phyloP scores from a whole-genome alignment of 2,329 filamentous ascomycete species.

The Fusarium palustre region DNA sequence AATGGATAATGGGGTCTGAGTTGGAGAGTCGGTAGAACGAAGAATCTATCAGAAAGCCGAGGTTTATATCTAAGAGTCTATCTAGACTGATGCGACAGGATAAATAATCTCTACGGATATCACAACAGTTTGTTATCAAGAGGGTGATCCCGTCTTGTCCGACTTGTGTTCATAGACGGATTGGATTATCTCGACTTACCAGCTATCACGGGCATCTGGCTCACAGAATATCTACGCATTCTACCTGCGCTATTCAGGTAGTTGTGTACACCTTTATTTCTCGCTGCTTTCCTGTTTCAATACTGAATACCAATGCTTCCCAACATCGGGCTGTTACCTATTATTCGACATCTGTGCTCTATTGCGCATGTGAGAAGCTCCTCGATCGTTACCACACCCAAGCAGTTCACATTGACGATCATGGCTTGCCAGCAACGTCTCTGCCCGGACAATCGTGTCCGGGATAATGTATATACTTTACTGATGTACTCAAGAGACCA shows the following conservation, averaged over 20 bases:
- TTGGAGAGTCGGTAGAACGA: not conserved
- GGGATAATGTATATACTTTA: not conserved
- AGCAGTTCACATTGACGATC: not conserved
- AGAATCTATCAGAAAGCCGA: not conserved
- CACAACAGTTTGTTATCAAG: not conserved
- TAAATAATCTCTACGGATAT: not conserved
- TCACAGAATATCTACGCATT: conserved; percentile 1
- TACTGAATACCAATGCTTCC: not conserved
- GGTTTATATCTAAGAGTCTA: not conserved
- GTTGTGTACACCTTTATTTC: not conserved
- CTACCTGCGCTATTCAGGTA: not conserved
- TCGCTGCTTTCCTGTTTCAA: not conserved
- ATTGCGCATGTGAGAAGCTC: not conserved
- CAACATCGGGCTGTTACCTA: too few species aligned
- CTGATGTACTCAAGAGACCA: not conserved
- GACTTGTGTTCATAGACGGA: not conserved
- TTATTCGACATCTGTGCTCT: not conserved
- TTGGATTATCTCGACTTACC: not conserved
- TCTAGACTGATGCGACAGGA: not conserved
- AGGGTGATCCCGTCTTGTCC: not conserved
- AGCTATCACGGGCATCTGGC: not conserved
- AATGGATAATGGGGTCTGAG: not conserved
- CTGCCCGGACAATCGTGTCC: not conserved
- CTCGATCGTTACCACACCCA: not conserved
- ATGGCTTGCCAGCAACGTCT: not conserved